Evolutionary conservation across 1,284 basidiomycete species (phyloP).

Genomic region (Sanghuangporus sanghuang): DNA sequence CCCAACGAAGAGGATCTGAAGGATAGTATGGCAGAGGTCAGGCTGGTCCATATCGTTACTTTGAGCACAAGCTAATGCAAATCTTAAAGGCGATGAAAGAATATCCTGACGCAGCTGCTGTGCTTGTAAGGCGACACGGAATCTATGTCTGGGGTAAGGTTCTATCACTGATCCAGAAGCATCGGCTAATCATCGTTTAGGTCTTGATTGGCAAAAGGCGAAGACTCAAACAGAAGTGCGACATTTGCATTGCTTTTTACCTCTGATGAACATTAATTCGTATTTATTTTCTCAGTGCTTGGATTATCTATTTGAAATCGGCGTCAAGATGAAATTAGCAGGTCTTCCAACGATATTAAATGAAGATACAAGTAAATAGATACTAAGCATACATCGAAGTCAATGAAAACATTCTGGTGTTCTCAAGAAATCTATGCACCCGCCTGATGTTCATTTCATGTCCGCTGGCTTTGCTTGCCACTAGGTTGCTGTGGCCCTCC

Average conservation of each 20-base stretch:
- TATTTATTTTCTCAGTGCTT: conserved; percentile 48
- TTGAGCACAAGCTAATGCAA: neutral
- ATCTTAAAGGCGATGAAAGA: conserved; percentile 57
- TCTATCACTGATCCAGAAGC: neutral
- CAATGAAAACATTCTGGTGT: neutral
- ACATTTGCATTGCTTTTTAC: neutral
- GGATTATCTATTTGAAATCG: conserved; percentile 83
- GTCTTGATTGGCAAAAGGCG: conserved; percentile 79
- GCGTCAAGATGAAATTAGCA: conserved; percentile 71
- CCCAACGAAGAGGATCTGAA: conserved; percentile 83
- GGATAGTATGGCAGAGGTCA: conserved; percentile 70
- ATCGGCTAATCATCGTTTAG: conserved; percentile 30
- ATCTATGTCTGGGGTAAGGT: conserved; percentile 78
- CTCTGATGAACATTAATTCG: conserved; percentile 7
- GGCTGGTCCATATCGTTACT: conserved; percentile 6
- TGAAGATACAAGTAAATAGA: neutral
- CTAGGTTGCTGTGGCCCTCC: neutral
- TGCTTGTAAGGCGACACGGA: conserved; percentile 79
- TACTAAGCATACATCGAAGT: neutral
- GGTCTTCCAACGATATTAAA: conserved; percentile 41
- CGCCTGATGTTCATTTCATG: neutral
- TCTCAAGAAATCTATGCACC: neutral
- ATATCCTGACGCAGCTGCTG: conserved; percentile 73
- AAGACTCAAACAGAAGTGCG: conserved; percentile 77
- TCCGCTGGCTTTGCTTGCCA: neutral